A percentile compares a stretch with the other conserved stretches of the same genome.
phyloP scores from a whole-genome alignment of 331 rosid species.

The Phaseolus coccineus region DNA sequence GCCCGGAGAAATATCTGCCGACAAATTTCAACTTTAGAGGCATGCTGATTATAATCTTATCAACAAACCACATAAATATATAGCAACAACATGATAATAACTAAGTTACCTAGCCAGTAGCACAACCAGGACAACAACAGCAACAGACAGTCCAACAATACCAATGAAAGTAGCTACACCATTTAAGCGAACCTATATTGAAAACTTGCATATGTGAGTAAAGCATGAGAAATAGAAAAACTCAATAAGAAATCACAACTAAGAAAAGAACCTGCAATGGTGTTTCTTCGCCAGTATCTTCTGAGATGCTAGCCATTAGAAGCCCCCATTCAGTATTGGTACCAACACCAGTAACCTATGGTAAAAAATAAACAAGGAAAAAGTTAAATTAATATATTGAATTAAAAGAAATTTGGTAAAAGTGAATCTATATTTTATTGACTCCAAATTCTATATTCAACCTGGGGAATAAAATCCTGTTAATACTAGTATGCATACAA shows the following conservation, averaged over 20 bases:
- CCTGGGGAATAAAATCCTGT: slow-evolving; percentile 22
- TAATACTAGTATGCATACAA: slow-evolving; percentile 27
- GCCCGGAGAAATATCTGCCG: slow-evolving; percentile 90
- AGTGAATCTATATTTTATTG: neutral
- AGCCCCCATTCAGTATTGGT: slow-evolving; percentile 97
- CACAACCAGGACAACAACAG: slow-evolving; percentile 74
- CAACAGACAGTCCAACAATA: slow-evolving; percentile 89
- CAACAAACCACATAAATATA: neutral
- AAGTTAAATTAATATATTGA: slow-evolving; percentile 1
- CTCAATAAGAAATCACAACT: slow-evolving; percentile 1
- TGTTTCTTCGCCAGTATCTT: slow-evolving; percentile 98
- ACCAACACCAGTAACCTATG: slow-evolving; percentile 91
- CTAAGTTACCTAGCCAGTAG: slow-evolving; percentile 72
- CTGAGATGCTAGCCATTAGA: slow-evolving; percentile 98
- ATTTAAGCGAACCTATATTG: slow-evolving; percentile 86
- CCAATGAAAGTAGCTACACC: slow-evolving; percentile 99
- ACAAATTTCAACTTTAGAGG: slow-evolving; percentile 44
- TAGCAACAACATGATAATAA: slow-evolving; percentile 27
- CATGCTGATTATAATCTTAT: slow-evolving; percentile 3
- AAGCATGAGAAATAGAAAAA: slow-evolving; percentile 2
- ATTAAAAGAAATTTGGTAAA: neutral
- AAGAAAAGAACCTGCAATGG: slow-evolving; percentile 85
- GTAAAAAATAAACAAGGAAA: slow-evolving; percentile 27
- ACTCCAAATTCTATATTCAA: slow-evolving; percentile 15
- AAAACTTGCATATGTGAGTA: slow-evolving; percentile 40